Evolutionary conservation across 2,329 filamentous ascomycete genomes (phyloP).

Genomic region (Diplocarpon rosae): DNA sequence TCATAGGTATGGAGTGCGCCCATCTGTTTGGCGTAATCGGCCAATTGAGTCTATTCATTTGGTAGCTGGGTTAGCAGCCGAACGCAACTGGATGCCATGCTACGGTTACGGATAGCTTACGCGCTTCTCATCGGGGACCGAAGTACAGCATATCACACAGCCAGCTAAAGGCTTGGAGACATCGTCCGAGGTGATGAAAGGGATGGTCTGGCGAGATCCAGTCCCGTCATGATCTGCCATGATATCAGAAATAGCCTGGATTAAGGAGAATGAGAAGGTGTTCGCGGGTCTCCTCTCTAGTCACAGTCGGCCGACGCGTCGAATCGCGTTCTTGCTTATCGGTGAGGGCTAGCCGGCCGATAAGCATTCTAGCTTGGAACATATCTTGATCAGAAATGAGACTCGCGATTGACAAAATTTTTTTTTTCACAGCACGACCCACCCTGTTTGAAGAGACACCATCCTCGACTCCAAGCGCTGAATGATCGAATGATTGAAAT

Average conservation of each 20-base stretch:
- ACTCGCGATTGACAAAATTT: too few relatives aligned
- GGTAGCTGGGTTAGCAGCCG: not conserved
- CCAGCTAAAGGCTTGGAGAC: slow-evolving; percentile 43
- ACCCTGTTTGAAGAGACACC: too few relatives aligned
- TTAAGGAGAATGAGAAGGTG: not conserved
- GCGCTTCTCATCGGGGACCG: slow-evolving; percentile 66
- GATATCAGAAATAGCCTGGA: not conserved
- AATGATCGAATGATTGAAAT: too few relatives aligned
- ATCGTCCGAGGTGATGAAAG: slow-evolving; percentile 16
- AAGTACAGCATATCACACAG: slow-evolving; percentile 79
- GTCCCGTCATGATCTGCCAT: slow-evolving; percentile 9
- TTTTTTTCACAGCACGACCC: too few relatives aligned
- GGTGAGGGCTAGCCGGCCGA: too few relatives aligned
- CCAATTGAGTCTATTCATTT: slow-evolving; percentile 39
- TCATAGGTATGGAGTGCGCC: slow-evolving; percentile 83
- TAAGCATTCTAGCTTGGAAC: too few relatives aligned
- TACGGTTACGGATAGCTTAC: slow-evolving; percentile 36
- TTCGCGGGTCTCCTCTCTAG: too few relatives aligned
- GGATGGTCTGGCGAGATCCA: slow-evolving; percentile 6
- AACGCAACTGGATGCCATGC: not conserved
- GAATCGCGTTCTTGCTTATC: too few relatives aligned
- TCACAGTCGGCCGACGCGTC: too few relatives aligned
- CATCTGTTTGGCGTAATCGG: slow-evolving; percentile 61
- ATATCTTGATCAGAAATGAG: too few relatives aligned
- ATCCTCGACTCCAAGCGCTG: too few relatives aligned